phyloP scores from a whole-genome alignment of 306 rosid species.

The Herpetospermum pedunculosum region DNA sequence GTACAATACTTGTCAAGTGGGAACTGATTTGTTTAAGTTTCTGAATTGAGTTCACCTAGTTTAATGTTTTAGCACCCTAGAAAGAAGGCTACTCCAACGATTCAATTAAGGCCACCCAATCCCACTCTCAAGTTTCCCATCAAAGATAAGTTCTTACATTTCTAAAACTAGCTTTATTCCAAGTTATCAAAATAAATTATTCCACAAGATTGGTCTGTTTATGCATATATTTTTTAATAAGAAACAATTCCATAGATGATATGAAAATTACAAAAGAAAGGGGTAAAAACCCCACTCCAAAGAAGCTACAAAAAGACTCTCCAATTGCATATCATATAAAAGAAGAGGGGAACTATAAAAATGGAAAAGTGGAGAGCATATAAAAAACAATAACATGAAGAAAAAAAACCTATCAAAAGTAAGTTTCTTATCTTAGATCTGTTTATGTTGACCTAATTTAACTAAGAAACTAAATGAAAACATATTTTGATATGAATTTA shows the following conservation, averaged over 20 bases:
- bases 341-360: no score
- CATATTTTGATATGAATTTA: background rate
- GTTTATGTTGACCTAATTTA: background rate
- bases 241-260: background rate
- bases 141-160: background rate
- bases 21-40: background rate
- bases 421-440: background rate
- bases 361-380: background rate
- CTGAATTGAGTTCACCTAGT: background rate
- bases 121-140: background rate
- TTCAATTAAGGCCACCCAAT: background rate
- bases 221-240: no score
- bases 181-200: background rate
- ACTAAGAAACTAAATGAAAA: background rate
- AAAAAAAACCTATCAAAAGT: background rate
- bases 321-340: no score
- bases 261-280: background rate
- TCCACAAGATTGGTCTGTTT: background rate
- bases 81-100: background rate
- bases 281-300: background rate
- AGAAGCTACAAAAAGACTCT: background rate
- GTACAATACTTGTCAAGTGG: background rate
- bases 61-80: background rate
- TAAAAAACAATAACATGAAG: background rate
- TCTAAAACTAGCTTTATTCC: background rate